These are phyloP conservation scores for Talaromyces marneffei DNA, from an alignment of 2,329 filamentous ascomycete species.

Conservation along the genomic window DNA sequence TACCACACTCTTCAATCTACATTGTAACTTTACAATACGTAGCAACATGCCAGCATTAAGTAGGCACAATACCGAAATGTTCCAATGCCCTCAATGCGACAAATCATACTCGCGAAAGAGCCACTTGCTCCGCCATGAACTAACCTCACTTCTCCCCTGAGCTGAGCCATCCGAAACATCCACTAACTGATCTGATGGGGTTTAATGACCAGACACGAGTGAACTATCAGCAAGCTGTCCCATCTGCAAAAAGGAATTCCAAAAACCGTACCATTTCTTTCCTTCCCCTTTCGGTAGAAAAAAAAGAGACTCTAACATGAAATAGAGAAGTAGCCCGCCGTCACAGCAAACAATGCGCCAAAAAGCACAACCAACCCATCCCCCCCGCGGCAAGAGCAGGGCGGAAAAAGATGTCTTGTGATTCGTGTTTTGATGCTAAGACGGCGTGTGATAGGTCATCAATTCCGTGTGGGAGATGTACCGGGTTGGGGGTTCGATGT, in stretches of 20 bases:
- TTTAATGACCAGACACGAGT: slow-evolving; percentile 20
- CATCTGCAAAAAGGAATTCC: slow-evolving; percentile 26
- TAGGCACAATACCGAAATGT: slow-evolving; percentile 14
- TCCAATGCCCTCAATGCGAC: slow-evolving; percentile 24
- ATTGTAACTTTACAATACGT: background rate
- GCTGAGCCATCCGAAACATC: background rate
- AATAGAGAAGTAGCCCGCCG: slow-evolving; percentile 26
- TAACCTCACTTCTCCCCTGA: slow-evolving; percentile 18
- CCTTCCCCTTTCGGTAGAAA: background rate
- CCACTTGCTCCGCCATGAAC: slow-evolving; percentile 26
- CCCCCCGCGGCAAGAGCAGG: slow-evolving; percentile 25
- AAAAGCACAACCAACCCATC: slow-evolving; percentile 24
- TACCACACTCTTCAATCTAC: background rate
- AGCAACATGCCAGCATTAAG: too few species aligned
- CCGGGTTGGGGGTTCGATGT: slow-evolving; percentile 19
- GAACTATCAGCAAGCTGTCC: slow-evolving; percentile 23
- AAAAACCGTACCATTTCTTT: slow-evolving; percentile 21
- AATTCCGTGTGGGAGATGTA: slow-evolving; percentile 24
- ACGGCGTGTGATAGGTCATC: slow-evolving; percentile 22
- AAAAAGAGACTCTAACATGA: background rate
- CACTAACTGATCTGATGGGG: slow-evolving; percentile 8
- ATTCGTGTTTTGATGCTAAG: slow-evolving; percentile 24
- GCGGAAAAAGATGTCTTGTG: slow-evolving; percentile 27
- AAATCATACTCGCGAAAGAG: slow-evolving; percentile 27
- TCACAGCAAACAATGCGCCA: slow-evolving; percentile 27